Evolutionary conservation across 495 filamentous ascomycete genomes (phyloP).

Genomic region (Evernia prunastri): DNA sequence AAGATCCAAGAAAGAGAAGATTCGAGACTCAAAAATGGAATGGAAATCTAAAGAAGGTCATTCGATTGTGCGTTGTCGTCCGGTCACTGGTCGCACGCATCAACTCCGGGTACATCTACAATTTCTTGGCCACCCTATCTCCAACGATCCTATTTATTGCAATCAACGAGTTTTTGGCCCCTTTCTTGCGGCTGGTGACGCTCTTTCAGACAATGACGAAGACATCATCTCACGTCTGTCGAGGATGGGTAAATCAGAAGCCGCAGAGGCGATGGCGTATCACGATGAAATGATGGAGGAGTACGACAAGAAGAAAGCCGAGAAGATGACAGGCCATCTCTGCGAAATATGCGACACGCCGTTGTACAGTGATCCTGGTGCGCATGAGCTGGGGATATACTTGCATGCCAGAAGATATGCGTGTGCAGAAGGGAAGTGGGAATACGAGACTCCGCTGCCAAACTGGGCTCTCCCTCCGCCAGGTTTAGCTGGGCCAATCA

Average conservation of each 20-base stretch:
- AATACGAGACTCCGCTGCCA: conserved; percentile 78
- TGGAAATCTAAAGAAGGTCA: conserved; percentile 55
- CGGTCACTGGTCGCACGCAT: conserved; percentile 89
- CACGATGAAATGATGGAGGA: conserved; percentile 84
- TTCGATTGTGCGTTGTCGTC: conserved; percentile 89
- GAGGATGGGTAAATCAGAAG: conserved; percentile 89
- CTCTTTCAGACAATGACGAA: conserved; percentile 64
- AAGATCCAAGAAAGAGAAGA: conserved; percentile 19
- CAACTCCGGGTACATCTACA: conserved; percentile 94
- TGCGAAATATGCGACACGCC: conserved; percentile 80
- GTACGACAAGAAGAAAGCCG: conserved; percentile 79
- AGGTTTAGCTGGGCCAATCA: conserved; percentile 34
- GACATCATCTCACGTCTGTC: conserved; percentile 79
- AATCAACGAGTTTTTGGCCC: conserved; percentile 87
- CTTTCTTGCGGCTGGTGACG: conserved; percentile 65
- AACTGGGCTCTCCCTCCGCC: conserved; percentile 76
- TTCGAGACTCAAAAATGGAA: conserved; percentile 24
- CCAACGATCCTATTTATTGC: conserved; percentile 95
- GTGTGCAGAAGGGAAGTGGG: conserved; percentile 72
- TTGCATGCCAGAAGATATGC: conserved; percentile 87
- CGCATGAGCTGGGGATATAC: conserved; percentile 87
- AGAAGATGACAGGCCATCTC: conserved; percentile 79
- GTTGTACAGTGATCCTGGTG: conserved; percentile 84
- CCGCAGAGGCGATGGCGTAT: conserved; percentile 85
- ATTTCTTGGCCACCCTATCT: conserved; percentile 87